Evolutionary conservation across 306 rosid species (phyloP).

Genomic region (Rubus parviflorus): DNA sequence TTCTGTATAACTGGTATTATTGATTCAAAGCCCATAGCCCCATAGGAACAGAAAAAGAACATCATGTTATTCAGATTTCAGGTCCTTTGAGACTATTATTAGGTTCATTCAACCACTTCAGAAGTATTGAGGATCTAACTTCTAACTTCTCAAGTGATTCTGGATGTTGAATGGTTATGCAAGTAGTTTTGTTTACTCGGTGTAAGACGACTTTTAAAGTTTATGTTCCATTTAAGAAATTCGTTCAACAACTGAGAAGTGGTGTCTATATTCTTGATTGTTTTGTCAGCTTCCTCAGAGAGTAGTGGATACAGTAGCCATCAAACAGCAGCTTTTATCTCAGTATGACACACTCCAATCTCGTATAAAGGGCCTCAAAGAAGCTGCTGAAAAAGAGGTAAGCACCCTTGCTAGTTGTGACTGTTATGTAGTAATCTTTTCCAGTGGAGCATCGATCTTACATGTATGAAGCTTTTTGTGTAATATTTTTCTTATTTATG

Average conservation of each 20-base stretch:
- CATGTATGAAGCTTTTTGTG: not conserved
- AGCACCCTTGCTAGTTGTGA: constrained; percentile 29
- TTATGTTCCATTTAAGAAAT: not conserved
- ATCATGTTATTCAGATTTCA: not conserved
- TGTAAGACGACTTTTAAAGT: not conserved
- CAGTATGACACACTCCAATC: constrained; percentile 87
- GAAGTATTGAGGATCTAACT: not conserved
- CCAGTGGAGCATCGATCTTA: not conserved
- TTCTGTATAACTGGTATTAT: not conserved
- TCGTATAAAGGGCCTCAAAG: constrained; percentile 80
- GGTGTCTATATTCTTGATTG: constrained; percentile 16
- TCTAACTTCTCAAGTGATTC: not conserved
- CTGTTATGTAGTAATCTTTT: constrained; percentile 11
- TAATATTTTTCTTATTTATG: not conserved
- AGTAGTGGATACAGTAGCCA: constrained; percentile 64
- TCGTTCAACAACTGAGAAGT: not conserved
- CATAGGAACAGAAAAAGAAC: not conserved
- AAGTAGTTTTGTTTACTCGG: not conserved
- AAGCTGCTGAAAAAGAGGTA: constrained; percentile 92
- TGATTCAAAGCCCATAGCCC: constrained; percentile 1
- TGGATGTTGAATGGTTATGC: not conserved
- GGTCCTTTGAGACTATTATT: not conserved
- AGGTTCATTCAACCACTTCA: not conserved
- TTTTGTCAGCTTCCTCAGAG: constrained; percentile 79
- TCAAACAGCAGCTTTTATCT: constrained; percentile 87